These are phyloP conservation scores for Phalaenopsis hybrid DNA, from an alignment of 116 monocot species.

Conservation along the genomic window DNA sequence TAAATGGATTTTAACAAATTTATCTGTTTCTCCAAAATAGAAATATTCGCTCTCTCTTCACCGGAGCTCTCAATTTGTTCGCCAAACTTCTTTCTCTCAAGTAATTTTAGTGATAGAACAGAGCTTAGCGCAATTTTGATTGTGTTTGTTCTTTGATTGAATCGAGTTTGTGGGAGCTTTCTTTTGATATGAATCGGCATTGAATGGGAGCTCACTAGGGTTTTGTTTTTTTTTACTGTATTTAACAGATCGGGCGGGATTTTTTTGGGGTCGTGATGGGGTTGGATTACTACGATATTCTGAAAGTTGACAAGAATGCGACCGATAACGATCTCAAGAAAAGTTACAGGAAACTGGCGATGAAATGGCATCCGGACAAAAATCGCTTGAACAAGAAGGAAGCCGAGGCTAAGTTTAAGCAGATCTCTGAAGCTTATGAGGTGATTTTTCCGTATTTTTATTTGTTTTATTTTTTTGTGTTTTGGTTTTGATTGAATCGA, in stretches of 20 bases:
- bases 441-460: conserved; percentile 11
- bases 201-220: background rate
- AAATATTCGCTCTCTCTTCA: too few species aligned
- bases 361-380: conserved; percentile 97
- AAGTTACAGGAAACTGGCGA: conserved; percentile 61
- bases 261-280: conserved; percentile 32
- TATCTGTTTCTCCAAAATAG: too few species aligned
- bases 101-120: too few species aligned
- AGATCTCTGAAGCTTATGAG: conserved; percentile 90
- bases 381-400: conserved; percentile 66
- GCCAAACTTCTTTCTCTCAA: too few species aligned
- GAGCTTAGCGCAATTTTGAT: too few species aligned
- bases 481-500: background rate
- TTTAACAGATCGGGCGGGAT: background rate
- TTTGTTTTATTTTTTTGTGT: too few species aligned
- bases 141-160: too few species aligned
- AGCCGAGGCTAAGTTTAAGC: conserved; percentile 84
- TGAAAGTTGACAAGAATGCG: conserved; percentile 52
- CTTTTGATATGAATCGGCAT: background rate
- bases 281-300: conserved; percentile 70
- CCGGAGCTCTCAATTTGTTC: too few species aligned
- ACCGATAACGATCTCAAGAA: conserved; percentile 84
- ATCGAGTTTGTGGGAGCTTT: background rate
- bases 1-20: too few species aligned
- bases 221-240: background rate